These are phyloP conservation scores for Senna siamea DNA, from an alignment of 306 rosid species.

Conservation along the genomic window DNA sequence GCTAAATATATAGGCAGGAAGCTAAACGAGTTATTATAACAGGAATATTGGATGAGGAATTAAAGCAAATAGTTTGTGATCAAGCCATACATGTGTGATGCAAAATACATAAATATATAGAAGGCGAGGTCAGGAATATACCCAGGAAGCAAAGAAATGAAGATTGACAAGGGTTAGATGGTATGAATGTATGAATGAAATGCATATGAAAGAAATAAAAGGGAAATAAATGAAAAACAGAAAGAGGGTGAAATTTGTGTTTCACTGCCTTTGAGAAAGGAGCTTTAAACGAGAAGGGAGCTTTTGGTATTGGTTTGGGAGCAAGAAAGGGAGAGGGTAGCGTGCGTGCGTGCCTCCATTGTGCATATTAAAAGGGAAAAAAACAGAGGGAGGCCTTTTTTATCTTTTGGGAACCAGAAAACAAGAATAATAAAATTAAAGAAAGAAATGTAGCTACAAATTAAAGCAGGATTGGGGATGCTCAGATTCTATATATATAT, in stretches of 20 bases:
- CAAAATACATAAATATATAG: too few relatives aligned
- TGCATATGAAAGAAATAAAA: background rate
- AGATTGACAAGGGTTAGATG: too few relatives aligned
- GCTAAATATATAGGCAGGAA: too few relatives aligned
- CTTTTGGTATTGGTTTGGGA: constrained; percentile 4
- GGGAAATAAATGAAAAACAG: background rate
- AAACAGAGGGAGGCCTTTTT: constrained; percentile 45
- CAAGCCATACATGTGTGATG: background rate
- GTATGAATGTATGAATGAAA: background rate
- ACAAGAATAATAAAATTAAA: background rate
- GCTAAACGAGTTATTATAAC: too few relatives aligned
- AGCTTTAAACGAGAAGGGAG: constrained; percentile 36
- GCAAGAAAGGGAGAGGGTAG: background rate
- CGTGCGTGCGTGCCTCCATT: constrained; percentile 42
- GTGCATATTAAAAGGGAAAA: constrained; percentile 37
- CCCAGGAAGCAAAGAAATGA: constrained; percentile 2
- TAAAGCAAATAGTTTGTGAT: background rate
- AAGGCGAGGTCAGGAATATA: background rate
- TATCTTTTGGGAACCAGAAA: constrained; percentile 41
- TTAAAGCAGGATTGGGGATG: constrained; percentile 36
- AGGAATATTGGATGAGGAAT: background rate
- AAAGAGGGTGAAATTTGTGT: too few relatives aligned
- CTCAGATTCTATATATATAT: too few relatives aligned
- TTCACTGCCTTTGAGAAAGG: constrained; percentile 51
- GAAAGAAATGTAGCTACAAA: constrained; percentile 29